These are phyloP conservation scores for Aureobasidium namibiae DNA, from an alignment of 2,329 filamentous ascomycete genomes.

Conservation along the genomic window DNA sequence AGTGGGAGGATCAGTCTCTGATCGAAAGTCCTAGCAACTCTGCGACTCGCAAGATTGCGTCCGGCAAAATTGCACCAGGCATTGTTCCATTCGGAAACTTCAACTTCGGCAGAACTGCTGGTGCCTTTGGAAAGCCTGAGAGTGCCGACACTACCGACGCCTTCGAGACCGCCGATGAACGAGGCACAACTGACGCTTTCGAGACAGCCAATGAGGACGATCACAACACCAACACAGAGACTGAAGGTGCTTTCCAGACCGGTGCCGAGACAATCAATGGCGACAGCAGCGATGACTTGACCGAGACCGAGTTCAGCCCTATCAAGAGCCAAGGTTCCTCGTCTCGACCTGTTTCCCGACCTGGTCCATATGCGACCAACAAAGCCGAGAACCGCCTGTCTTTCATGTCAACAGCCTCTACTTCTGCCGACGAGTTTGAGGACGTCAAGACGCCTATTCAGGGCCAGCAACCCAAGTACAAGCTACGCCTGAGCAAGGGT, in stretches of 20 bases:
- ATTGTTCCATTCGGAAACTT: conserved; percentile 15
- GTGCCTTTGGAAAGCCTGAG: conserved; percentile 21
- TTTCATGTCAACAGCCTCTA: conserved; percentile 81
- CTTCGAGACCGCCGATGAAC: conserved; percentile 51
- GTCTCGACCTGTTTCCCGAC: conserved; percentile 22
- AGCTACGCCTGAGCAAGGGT: conserved; percentile 52
- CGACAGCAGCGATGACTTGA: conserved; percentile 68
- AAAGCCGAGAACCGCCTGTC: conserved; percentile 55
- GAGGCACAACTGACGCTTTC: conserved; percentile 56
- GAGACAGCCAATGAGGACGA: conserved; percentile 71
- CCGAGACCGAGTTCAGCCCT: conserved; percentile 65
- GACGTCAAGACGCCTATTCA: conserved; percentile 57
- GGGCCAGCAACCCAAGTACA: conserved; percentile 58
- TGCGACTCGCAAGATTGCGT: conserved; percentile 13
- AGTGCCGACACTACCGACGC: conserved; percentile 52
- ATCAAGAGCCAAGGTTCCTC: conserved; percentile 13
- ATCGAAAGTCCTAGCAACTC: conserved; percentile 49
- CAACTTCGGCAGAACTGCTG: conserved; percentile 5
- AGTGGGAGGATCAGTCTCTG: conserved; percentile 79
- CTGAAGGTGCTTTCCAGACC: conserved; percentile 81
- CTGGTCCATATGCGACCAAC: conserved; percentile 34
- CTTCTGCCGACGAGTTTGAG: conserved; percentile 66
- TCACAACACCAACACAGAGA: conserved; percentile 59
- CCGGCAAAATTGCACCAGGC: too few species aligned
- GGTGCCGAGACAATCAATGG: conserved; percentile 64